phyloP scores from a whole-genome alignment of 352 stramenopile species.

The Phytopythium cucurbitacearum region DNA sequence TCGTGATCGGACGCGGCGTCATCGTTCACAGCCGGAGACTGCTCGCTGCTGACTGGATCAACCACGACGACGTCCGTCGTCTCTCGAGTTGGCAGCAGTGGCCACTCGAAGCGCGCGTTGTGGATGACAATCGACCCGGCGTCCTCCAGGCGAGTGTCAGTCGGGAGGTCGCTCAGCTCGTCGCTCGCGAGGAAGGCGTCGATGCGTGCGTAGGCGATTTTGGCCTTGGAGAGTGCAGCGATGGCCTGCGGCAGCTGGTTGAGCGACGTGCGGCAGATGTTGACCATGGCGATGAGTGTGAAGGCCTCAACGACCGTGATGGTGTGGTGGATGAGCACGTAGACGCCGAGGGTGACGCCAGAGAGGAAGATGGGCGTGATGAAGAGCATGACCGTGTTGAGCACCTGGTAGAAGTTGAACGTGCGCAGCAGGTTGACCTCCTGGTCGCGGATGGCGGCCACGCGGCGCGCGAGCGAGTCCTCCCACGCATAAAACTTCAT shows the following conservation, averaged over 20 bases:
- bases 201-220: slow-evolving; percentile 21
- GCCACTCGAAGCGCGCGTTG: slow-evolving; percentile 24
- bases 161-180: neutral
- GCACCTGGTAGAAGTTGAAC: slow-evolving; percentile 30
- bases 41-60: slow-evolving; percentile 14
- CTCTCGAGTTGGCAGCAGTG: slow-evolving; percentile 1
- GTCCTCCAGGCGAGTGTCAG: neutral
- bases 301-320: slow-evolving; percentile 25
- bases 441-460: slow-evolving; percentile 33
- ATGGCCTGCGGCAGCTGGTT: slow-evolving; percentile 19
- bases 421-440: slow-evolving; percentile 36
- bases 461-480: slow-evolving; percentile 21
- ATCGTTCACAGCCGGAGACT: neutral
- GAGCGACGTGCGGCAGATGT: slow-evolving; percentile 20
- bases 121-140: slow-evolving; percentile 14
- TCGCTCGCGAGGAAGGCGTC: slow-evolving; percentile 20
- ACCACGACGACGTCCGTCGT: slow-evolving; percentile 6
- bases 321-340: slow-evolving; percentile 17
- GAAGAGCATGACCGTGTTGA: slow-evolving; percentile 39
- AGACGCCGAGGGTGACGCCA: slow-evolving; percentile 15
- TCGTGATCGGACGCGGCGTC: neutral
- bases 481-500: slow-evolving; percentile 91
- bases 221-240: slow-evolving; percentile 19
- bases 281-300: slow-evolving; percentile 28
- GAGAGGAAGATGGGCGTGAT: slow-evolving; percentile 28